Base-by-base conservation (phyloP, 2,329 filamentous ascomycete genomes). In the Phialocephala sp. region DNA sequence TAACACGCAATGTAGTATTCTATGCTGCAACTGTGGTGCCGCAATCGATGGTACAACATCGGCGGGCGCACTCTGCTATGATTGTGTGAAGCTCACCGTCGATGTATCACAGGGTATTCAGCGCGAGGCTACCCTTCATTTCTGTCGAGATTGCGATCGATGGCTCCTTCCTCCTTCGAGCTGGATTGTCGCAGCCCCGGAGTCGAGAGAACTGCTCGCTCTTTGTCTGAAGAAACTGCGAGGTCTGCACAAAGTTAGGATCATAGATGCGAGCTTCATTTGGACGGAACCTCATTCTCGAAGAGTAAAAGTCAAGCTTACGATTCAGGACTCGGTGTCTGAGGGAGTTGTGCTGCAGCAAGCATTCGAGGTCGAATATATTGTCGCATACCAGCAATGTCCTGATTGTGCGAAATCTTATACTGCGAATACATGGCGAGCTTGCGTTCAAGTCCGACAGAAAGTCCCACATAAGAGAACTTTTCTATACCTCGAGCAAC, bases 261-360 rank as follows among this genome's bases (percentile, higher is more conserved):
- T 99, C 75, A 94, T 97, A 75, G 95, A 99, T 77, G 95, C 95
- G 56, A 91, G 89, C 74, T 99, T 98, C 77, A 91, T 98, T 76
- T 99, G 95, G 95, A 99, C 95, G 0, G 95, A 99, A 79, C 94
- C 95, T 12, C 95, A 99, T 81, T 97, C 94, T 73, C 86, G 93
- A 76, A 85, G 95, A 77, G 86, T 98, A 70, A 96, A 94, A 80
- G 89, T 98, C 78, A 97, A 97, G 83, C 90, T 99, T 78, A 98
- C 95, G 0, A 90, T 98, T 57, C 95, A 98, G 76, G 86, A 88
- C 66, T 79, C 83, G 24, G 86, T 89, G 1, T 84, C 85, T 60
- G 86, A 88, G 63, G 87, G 87, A 32, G 84, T 89, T 55, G 78
- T 90, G 64, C 82, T 99, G 73, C 95, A 99, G 80, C 95, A 99